Evolutionary conservation across 1,139 yeast genomes (phyloP).

Genomic region (Entelexis sorbosivorans): DNA sequence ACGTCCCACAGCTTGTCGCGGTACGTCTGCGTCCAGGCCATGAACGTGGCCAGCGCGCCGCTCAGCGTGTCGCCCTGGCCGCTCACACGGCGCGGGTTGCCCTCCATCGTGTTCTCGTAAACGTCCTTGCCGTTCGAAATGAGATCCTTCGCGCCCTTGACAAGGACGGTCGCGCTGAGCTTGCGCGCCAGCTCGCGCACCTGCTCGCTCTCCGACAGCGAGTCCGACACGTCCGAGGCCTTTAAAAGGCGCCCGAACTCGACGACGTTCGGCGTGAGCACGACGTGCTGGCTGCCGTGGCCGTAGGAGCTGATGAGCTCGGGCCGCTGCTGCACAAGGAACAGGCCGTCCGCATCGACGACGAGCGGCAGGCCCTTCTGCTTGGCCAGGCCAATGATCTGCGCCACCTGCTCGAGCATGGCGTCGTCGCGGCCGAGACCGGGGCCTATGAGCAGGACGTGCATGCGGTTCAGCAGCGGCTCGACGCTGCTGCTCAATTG

Average conservation of each 20-base stretch:
- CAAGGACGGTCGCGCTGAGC: constrained; percentile 50
- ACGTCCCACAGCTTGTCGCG: constrained; percentile 46
- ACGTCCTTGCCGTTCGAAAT: constrained; percentile 40
- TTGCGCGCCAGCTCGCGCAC: constrained; percentile 39
- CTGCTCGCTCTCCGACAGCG: constrained; percentile 15
- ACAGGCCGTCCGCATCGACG: constrained; percentile 84
- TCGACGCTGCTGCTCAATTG: constrained; percentile 13
- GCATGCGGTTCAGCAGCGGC: constrained; percentile 51
- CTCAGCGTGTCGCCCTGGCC: constrained; percentile 80
- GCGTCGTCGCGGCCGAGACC: constrained; percentile 77
- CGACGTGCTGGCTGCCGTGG: constrained; percentile 35
- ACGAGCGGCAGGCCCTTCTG: constrained; percentile 51
- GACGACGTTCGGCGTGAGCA: constrained; percentile 80
- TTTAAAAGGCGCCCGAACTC: constrained; percentile 64
- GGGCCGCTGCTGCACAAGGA: constrained; percentile 47
- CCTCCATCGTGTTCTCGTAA: constrained; percentile 33
- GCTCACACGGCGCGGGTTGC: constrained; percentile 68
- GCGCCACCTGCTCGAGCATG: constrained; percentile 51
- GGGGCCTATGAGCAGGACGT: constrained; percentile 82
- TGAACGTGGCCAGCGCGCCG: constrained; percentile 57
- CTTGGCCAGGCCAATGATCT: constrained; percentile 48
- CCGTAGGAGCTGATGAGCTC: constrained; percentile 38
- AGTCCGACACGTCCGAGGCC: constrained; percentile 33
- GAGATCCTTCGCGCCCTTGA: constrained; percentile 60
- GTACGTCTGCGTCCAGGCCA: constrained; percentile 58